phyloP scores from a whole-genome alignment of 805 yeast species.

The Starmerella asiatica region DNA sequence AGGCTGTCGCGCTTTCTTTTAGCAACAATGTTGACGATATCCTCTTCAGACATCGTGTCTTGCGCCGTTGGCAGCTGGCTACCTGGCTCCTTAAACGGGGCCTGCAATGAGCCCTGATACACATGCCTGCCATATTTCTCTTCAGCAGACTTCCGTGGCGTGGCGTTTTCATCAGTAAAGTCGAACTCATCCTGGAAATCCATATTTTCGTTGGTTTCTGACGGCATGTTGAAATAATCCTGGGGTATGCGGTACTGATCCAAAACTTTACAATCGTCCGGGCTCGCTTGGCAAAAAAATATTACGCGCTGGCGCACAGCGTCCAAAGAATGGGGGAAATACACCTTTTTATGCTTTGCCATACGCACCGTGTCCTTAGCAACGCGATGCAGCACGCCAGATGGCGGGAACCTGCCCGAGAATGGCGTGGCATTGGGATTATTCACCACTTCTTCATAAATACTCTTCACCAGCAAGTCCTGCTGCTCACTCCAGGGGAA shows the following conservation, averaged over 20 bases:
- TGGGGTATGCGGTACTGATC: conserved; percentile 7
- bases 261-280: conserved; percentile 2
- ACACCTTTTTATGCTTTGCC: conserved; percentile 20
- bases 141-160: conserved; percentile 8
- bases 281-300: conserved; percentile 14
- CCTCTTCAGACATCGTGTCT: conserved; percentile 12
- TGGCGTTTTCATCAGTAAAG: conserved; percentile 5
- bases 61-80: not conserved
- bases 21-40: conserved; percentile 33
- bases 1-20: conserved; percentile 42
- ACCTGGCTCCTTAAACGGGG: conserved; percentile 24
- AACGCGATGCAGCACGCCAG: conserved; percentile 48
- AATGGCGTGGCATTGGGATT: conserved; percentile 59
- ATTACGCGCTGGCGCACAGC: conserved; percentile 26
- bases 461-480: conserved; percentile 34
- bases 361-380: conserved; percentile 40
- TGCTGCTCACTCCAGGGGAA: conserved; percentile 24
- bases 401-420: conserved; percentile 50
- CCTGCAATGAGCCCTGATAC: conserved; percentile 17
- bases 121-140: conserved; percentile 7
- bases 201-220: not conserved
- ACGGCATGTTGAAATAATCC: conserved; percentile 8
- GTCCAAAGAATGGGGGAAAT: conserved; percentile 25
- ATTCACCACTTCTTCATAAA: conserved; percentile 37
- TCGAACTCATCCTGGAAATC: conserved; percentile 12